These are phyloP conservation scores for Mucor ambiguus DNA, from an alignment of 371 early-diverging fungal genomes.

Conservation along the genomic window DNA sequence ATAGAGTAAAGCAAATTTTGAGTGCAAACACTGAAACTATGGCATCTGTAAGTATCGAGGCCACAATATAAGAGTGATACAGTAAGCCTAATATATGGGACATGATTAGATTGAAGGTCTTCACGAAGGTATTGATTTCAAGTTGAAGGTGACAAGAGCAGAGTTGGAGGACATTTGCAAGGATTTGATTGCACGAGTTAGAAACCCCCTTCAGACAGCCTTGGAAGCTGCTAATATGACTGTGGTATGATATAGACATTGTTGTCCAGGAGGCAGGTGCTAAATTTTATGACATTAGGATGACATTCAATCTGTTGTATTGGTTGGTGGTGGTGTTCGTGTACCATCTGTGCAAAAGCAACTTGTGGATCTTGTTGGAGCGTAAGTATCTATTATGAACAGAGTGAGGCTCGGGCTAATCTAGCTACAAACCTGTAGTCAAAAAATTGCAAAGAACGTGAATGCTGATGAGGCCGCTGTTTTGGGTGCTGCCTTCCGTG, in stretches of 20 bases:
- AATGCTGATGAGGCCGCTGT: conserved; percentile 97
- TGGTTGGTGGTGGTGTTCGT: conserved; percentile 95
- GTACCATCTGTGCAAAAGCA: conserved; percentile 82
- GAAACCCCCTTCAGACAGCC: conserved; percentile 72
- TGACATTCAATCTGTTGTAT: conserved; percentile 82
- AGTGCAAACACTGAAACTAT: conserved; percentile 89
- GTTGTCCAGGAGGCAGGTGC: neutral
- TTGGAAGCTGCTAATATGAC: conserved; percentile 69
- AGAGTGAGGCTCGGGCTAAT: neutral
- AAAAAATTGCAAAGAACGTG: conserved; percentile 90
- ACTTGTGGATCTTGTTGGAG: conserved; percentile 75
- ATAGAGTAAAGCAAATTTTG: conserved; percentile 92
- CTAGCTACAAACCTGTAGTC: conserved; percentile 32
- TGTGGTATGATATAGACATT: conserved; percentile 46
- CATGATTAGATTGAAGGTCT: conserved; percentile 78
- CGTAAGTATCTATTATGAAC: conserved; percentile 41
- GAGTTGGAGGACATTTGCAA: conserved; percentile 71
- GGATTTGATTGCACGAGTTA: conserved; percentile 76
- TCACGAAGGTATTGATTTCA: conserved; percentile 87
- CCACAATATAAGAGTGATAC: neutral
- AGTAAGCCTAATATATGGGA: no score
- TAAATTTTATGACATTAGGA: conserved; percentile 20
- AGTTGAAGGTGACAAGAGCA: conserved; percentile 71
- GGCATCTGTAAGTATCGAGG: conserved; percentile 65
- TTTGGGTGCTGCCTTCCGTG: conserved; percentile 90